Evolutionary conservation across 176 grass and related monocot species (phyloP).

Genomic region (Olyra latifolia): DNA sequence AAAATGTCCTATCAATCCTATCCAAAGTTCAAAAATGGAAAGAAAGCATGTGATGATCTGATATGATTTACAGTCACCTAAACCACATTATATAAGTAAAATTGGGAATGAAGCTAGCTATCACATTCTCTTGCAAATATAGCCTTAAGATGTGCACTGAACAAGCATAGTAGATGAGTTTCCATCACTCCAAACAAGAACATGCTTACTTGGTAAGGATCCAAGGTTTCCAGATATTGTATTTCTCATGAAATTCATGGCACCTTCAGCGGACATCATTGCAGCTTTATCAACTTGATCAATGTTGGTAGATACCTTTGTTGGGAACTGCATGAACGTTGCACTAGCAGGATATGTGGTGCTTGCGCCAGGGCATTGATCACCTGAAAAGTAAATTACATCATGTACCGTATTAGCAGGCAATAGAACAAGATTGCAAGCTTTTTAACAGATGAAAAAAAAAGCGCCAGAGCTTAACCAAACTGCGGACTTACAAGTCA

Average conservation of each 20-base stretch:
- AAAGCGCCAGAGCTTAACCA: conserved; percentile 17
- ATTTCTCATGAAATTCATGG: conserved; percentile 53
- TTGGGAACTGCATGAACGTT: conserved; percentile 27
- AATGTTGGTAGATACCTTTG: conserved; percentile 32
- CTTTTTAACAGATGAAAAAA: conserved; percentile 10
- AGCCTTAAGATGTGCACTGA: not conserved
- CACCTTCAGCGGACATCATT: conserved; percentile 57
- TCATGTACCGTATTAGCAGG: conserved; percentile 20
- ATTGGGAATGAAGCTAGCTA: conserved; percentile 25
- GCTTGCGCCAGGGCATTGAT: conserved; percentile 52
- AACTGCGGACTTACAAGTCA: conserved; percentile 46
- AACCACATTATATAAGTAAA: not conserved
- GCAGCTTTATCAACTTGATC: conserved; percentile 55
- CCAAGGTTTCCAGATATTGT: conserved; percentile 34
- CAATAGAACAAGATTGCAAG: not conserved
- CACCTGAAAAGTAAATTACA: conserved; percentile 53
- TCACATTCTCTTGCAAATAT: not conserved
- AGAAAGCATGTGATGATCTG: not conserved
- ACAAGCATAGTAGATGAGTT: not conserved
- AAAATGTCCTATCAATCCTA: not conserved
- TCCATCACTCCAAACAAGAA: not conserved
- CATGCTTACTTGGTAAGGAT: conserved; percentile 42
- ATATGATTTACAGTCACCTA: conserved; percentile 6
- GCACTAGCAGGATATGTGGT: conserved; percentile 35
- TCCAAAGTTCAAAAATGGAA: not conserved